A percentile compares a stretch with the other conserved stretches of the same genome.
Conservation (phyloP, 2,329 filamentous ascomycete species). For the Alternaria triticimaculans region DNA sequence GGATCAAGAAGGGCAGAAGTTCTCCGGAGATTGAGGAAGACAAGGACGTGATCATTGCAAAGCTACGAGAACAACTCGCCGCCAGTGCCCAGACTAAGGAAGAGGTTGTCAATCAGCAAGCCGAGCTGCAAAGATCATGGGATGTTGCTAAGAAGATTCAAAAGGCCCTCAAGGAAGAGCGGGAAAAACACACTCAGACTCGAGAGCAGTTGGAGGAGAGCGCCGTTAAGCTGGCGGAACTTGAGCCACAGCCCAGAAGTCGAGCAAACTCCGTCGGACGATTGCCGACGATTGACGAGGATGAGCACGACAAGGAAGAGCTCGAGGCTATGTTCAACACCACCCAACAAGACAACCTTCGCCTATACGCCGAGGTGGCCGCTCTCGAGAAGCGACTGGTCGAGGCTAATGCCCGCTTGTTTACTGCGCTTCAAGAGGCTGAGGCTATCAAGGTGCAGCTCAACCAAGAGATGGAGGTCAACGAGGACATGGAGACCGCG, state of each 20-base stretch:
- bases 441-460: slow-evolving; percentile 34
- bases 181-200: slow-evolving; percentile 34
- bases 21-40: slow-evolving; percentile 32
- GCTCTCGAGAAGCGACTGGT: slow-evolving; percentile 37
- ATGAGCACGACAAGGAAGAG: slow-evolving; percentile 38
- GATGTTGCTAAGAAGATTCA: slow-evolving; percentile 39
- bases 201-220: slow-evolving; percentile 33
- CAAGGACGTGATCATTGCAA: slow-evolving; percentile 34
- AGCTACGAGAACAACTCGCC: slow-evolving; percentile 36
- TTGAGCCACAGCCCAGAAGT: slow-evolving; percentile 16
- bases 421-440: slow-evolving; percentile 31
- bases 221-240: slow-evolving; percentile 23
- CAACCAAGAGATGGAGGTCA: slow-evolving; percentile 34
- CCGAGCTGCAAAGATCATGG: slow-evolving; percentile 43
- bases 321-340: slow-evolving; percentile 46
- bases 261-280: slow-evolving; percentile 11
- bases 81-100: slow-evolving; percentile 26
- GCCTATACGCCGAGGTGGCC: slow-evolving; percentile 38
- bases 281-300: slow-evolving; percentile 43
- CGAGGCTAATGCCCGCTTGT: slow-evolving; percentile 38
- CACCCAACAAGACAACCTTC: slow-evolving; percentile 43
- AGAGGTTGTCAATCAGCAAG: slow-evolving; percentile 34
- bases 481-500: slow-evolving; percentile 37
- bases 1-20: slow-evolving; percentile 36
- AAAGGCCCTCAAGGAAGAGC: slow-evolving; percentile 36